These are phyloP conservation scores for Chlorella ohadii DNA, from an alignment of 139 green algal genomes.

Conservation along the genomic window DNA sequence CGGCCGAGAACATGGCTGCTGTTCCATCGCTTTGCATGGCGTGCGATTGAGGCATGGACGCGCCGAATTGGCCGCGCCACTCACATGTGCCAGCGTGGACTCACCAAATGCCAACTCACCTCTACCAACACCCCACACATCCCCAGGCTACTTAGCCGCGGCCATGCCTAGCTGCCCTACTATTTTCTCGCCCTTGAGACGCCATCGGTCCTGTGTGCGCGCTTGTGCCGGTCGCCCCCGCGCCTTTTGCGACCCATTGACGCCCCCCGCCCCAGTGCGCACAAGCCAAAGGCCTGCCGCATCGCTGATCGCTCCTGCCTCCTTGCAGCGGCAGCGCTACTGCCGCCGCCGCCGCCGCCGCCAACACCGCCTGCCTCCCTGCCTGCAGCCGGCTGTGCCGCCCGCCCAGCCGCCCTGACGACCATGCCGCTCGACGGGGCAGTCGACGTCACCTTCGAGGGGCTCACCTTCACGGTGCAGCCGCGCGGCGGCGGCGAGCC, in stretches of 20 bases:
- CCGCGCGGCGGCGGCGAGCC: not conserved
- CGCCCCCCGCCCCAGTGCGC: not conserved
- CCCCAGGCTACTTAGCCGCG: too few relatives aligned
- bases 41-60: too few relatives aligned
- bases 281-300: not conserved
- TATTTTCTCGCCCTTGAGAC: not conserved
- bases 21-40: too few relatives aligned
- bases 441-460: not conserved
- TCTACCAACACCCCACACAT: too few relatives aligned
- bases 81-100: too few relatives aligned
- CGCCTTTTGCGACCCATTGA: not conserved
- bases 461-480: not conserved
- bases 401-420: too few relatives aligned
- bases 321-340: not conserved
- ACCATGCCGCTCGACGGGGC: not conserved
- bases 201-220: too few relatives aligned
- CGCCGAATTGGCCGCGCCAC: too few relatives aligned
- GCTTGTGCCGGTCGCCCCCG: not conserved
- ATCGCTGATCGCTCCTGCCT: not conserved
- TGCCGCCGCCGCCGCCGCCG: not conserved
- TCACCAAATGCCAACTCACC: too few relatives aligned
- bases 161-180: too few relatives aligned
- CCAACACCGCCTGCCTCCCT: not conserved
- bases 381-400: not conserved
- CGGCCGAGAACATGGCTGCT: too few relatives aligned